Percentiles rank a stretch among this genome's conserved stretches.
These are phyloP conservation scores for Hawksworthiomyces lignivorus DNA, from an alignment of 2,329 filamentous ascomycete genomes.

Conservation along the genomic window DNA sequence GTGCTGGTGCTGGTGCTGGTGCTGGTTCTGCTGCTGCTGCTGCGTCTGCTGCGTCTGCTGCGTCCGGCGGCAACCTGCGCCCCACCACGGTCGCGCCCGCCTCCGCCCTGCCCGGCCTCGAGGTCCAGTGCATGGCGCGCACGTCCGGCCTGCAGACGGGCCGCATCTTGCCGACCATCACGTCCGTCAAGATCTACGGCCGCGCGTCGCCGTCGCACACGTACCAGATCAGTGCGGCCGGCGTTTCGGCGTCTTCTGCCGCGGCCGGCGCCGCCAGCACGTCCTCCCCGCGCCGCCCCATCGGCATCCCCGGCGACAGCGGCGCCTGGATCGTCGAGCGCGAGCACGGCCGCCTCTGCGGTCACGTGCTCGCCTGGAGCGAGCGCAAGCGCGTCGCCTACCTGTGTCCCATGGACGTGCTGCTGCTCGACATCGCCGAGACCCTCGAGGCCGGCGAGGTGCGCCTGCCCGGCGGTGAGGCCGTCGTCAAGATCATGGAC, in stretches of 20 bases:
- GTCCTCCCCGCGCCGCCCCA: constrained; percentile 21
- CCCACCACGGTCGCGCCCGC: constrained; percentile 53
- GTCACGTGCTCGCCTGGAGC: constrained; percentile 86
- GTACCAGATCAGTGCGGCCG: constrained; percentile 39
- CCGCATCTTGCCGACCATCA: constrained; percentile 67
- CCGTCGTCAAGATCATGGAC: constrained; percentile 26
- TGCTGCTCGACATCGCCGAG: constrained; percentile 76
- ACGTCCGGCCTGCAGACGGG: constrained; percentile 79
- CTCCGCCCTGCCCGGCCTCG: constrained; percentile 59
- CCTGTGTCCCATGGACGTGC: constrained; percentile 89
- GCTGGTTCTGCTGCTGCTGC: too few species aligned
- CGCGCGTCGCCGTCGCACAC: constrained; percentile 71
- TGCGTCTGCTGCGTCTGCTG: too few species aligned
- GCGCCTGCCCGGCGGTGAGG: constrained; percentile 57
- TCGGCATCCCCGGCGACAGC: constrained; percentile 77
- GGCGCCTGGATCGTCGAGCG: constrained; percentile 90
- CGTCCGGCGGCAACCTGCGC: constrained; percentile 28
- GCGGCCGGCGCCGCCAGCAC: constrained; percentile 5
- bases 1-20: too few species aligned
- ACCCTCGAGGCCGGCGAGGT: constrained; percentile 65
- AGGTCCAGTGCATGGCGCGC: constrained; percentile 81
- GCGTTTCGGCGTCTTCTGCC: background rate
- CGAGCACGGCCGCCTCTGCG: constrained; percentile 69
- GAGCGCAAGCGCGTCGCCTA: constrained; percentile 75
- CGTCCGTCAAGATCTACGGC: constrained; percentile 80